phyloP scores from a whole-genome alignment of 2,329 filamentous ascomycete genomes.

The Ophiostoma populinum region DNA sequence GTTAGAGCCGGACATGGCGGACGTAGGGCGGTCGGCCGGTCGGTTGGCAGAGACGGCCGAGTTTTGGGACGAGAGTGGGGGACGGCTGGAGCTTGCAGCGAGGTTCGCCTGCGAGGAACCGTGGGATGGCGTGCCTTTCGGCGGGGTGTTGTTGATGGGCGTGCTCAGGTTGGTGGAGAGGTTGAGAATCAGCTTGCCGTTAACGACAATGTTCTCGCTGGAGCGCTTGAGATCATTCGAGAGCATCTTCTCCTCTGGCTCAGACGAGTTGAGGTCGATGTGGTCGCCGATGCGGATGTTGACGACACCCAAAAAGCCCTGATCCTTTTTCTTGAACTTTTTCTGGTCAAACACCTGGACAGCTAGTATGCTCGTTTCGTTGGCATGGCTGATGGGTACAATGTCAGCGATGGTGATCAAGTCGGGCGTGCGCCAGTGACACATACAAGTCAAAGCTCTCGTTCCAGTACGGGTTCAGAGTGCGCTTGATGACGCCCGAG shows the following conservation, averaged over 20 bases:
- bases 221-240: constrained; percentile 95
- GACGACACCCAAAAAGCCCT: constrained; percentile 93
- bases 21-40: constrained; percentile 32
- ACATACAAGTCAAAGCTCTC: constrained; percentile 92
- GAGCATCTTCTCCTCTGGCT: constrained; percentile 85
- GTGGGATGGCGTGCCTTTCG: no score
- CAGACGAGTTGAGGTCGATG: constrained; percentile 67
- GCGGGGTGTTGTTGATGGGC: constrained; percentile 36
- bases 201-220: constrained; percentile 91
- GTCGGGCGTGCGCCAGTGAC: no score
- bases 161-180: constrained; percentile 78
- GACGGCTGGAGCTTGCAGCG: constrained; percentile 17
- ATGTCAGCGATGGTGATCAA: no score
- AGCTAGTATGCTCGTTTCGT: constrained; percentile 88
- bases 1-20: constrained; percentile 33
- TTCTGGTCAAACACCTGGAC: constrained; percentile 99
- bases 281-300: constrained; percentile 92
- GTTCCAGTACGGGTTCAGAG: constrained; percentile 99
- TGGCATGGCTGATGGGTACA: constrained; percentile 58
- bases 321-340: constrained; percentile 99
- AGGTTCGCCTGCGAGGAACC: constrained; percentile 1
- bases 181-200: constrained; percentile 94
- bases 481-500: constrained; percentile 94
- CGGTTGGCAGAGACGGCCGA: constrained; percentile 28
- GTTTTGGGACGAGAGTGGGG: constrained; percentile 25